A percentile compares a stretch with the other conserved stretches of the same genome.
These are phyloP conservation scores for Ophiognomonia clavigignenti-juglandacearum DNA, from an alignment of 2,329 filamentous ascomycete genomes.

Conservation along the genomic window DNA sequence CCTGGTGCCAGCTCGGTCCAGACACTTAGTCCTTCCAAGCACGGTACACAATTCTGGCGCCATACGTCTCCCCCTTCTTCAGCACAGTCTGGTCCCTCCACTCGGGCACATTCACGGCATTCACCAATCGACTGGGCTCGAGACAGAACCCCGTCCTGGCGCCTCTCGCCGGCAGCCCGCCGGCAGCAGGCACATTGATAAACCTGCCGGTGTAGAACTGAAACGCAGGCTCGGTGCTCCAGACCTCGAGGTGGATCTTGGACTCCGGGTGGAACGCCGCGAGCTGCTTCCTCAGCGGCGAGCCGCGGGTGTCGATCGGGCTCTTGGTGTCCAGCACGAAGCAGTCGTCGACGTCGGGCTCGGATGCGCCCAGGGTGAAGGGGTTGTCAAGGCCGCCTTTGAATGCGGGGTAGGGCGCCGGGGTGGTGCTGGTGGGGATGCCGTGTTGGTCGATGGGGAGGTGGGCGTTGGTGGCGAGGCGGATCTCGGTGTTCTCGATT, in stretches of 20 bases:
- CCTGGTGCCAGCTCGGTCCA: neutral
- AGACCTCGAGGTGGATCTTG: constrained; percentile 76
- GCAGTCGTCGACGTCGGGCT: constrained; percentile 83
- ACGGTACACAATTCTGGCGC: constrained; percentile 75
- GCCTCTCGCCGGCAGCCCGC: constrained; percentile 58
- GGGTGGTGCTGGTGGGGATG: constrained; percentile 68
- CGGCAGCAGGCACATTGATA: constrained; percentile 68
- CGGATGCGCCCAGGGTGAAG: constrained; percentile 66
- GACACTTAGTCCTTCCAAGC: constrained; percentile 65
- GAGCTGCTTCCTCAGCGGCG: constrained; percentile 62
- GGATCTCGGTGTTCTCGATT: constrained; percentile 58
- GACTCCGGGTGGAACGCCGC: constrained; percentile 69
- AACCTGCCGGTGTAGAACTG: constrained; percentile 93
- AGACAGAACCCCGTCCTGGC: constrained; percentile 79
- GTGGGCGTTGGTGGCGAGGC: constrained; percentile 60
- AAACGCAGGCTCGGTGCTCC: constrained; percentile 91
- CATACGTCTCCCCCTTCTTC: constrained; percentile 81
- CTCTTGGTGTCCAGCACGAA: constrained; percentile 66
- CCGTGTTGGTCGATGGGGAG: constrained; percentile 68
- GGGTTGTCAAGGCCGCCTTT: constrained; percentile 49
- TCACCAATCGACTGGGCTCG: constrained; percentile 87
- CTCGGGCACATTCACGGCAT: constrained; percentile 75
- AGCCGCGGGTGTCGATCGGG: constrained; percentile 60
- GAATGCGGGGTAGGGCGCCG: constrained; percentile 61
- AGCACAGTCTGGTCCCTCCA: constrained; percentile 77